Percentiles rank a stretch among this genome's conserved stretches.
Conservation (phyloP, 208 protist genomes). For the Wallacemonas rigidus region DNA sequence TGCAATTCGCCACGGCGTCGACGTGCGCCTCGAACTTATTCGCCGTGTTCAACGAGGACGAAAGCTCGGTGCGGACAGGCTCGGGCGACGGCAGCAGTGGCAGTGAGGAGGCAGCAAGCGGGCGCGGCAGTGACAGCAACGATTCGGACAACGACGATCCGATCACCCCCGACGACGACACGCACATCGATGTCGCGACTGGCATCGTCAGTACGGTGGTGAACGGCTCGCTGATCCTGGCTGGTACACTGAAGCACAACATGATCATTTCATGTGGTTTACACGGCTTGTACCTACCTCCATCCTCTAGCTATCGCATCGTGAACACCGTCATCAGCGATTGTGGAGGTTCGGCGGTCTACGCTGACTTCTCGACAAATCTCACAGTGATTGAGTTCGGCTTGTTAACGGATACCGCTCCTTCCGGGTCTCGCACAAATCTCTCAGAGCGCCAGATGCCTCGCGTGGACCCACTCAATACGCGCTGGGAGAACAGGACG, state of each 20-base stretch:
- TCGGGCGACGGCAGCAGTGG: neutral
- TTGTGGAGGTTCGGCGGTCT: conserved; percentile 23
- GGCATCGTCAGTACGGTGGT: conserved; percentile 5
- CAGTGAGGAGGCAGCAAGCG: neutral
- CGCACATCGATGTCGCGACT: neutral
- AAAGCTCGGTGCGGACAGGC: neutral
- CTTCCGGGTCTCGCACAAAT: conserved; percentile 11
- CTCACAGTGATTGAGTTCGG: conserved; percentile 10
- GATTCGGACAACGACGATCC: neutral
- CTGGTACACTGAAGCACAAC: conserved; percentile 22
- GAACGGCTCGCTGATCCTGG: conserved; percentile 4
- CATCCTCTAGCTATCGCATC: conserved; percentile 35
- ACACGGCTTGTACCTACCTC: conserved; percentile 40
- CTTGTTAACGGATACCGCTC: conserved; percentile 5
- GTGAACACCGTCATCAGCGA: conserved; percentile 22
- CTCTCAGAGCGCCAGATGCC: neutral
- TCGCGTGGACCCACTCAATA: neutral
- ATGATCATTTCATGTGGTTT: conserved; percentile 34
- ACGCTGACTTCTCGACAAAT: conserved; percentile 33
- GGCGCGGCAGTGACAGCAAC: neutral
- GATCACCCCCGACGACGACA: neutral
- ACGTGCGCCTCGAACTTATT: conserved; percentile 28
- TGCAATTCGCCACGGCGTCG: conserved; percentile 29
- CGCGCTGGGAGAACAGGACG: conserved; percentile 3
- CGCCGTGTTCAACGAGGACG: neutral